Evolutionary conservation across 2,329 filamentous ascomycete species (phyloP).

Genomic region (Alternaria triticimaculans): DNA sequence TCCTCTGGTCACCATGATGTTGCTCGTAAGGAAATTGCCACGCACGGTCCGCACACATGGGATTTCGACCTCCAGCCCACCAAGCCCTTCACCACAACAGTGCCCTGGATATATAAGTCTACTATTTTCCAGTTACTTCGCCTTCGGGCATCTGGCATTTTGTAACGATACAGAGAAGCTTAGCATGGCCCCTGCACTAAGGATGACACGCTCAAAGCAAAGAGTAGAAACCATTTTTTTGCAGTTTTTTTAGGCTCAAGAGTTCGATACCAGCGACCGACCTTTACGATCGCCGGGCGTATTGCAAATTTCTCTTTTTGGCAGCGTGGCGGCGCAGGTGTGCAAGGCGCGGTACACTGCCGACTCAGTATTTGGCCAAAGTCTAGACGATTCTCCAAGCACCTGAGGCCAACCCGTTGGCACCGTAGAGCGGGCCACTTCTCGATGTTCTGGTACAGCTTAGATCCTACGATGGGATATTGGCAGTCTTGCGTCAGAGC

Average conservation of each 20-base stretch:
- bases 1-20: neutral
- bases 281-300: neutral
- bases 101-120: neutral
- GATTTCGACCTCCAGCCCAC: neutral
- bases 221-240: neutral
- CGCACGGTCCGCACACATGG: neutral
- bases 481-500: neutral
- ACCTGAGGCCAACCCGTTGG: neutral
- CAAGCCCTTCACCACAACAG: neutral
- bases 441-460: neutral
- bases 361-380: neutral
- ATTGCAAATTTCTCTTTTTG: neutral
- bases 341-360: neutral
- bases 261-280: neutral
- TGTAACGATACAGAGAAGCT: conserved; percentile 33
- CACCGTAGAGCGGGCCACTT: neutral
- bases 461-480: neutral
- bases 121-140: neutral
- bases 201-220: conserved; percentile 71
- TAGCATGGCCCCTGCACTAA: conserved; percentile 73
- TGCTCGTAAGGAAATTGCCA: neutral
- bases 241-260: neutral
- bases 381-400: neutral
- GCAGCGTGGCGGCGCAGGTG: neutral
- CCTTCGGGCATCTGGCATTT: neutral